A percentile compares a stretch with the other conserved stretches of the same genome.
Conservation (phyloP, 257 asterid species). For the Verbascum thapsus region DNA sequence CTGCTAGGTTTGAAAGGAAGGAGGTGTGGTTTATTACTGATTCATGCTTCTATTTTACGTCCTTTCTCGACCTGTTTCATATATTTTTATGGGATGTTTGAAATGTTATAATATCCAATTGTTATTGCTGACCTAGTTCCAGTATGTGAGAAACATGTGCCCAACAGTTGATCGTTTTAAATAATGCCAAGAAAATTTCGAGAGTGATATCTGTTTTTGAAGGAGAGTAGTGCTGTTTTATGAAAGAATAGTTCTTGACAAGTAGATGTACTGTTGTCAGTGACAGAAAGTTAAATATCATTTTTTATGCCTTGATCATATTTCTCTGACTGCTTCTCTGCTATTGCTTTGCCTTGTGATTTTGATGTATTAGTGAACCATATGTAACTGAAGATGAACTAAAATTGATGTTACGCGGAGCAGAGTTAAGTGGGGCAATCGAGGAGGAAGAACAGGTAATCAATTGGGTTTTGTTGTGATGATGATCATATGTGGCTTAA, state of each 20-base stretch:
- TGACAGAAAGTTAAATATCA: constrained; percentile 1
- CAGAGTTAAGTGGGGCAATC: constrained; percentile 97
- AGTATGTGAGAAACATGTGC: constrained; percentile 11
- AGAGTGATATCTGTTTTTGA: constrained; percentile 4
- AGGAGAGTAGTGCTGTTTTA: constrained; percentile 17
- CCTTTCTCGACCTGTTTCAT: neutral
- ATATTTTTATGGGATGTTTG: neutral
- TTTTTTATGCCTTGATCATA: constrained; percentile 15
- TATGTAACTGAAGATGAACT: constrained; percentile 98
- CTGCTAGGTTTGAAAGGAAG: constrained; percentile 92
- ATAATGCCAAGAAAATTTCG: constrained; percentile 17
- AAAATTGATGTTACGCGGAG: constrained; percentile 96
- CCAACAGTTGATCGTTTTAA: constrained; percentile 10
- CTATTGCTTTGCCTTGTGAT: constrained; percentile 29
- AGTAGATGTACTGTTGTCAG: constrained; percentile 18
- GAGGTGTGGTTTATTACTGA: constrained; percentile 50
- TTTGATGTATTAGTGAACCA: constrained; percentile 70
- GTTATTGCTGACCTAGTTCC: constrained; percentile 2
- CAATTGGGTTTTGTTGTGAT: constrained; percentile 23
- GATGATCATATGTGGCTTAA: constrained; percentile 21
- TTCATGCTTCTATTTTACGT: constrained; percentile 11
- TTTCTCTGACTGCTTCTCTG: constrained; percentile 8
- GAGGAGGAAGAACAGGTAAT: constrained; percentile 99
- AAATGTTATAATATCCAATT: neutral
- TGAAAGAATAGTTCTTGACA: constrained; percentile 9